Evolutionary conservation across 2,329 filamentous ascomycete species (phyloP), one percentile per base, ranked within the genome.

Genomic region (Monilinia aucupariae): DNA sequence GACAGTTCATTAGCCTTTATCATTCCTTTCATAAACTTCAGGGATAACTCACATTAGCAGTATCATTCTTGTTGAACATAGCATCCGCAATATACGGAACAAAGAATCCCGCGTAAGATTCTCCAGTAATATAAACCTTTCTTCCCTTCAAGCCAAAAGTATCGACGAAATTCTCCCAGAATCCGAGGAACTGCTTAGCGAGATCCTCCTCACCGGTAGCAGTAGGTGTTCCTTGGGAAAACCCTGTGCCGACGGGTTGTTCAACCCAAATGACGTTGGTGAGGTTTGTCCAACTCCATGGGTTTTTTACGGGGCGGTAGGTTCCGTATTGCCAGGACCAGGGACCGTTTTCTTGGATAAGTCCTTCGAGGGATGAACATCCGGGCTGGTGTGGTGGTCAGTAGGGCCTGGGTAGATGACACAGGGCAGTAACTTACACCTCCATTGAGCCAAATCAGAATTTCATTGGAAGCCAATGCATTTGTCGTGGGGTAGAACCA

Each of bases 301-400:
- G 70, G 49, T 74, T 73, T 27, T 53, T 56, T 2, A 71, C 68
- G 15, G 71, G 71, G n/a, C 62, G 79, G 62, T 80, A 82, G 0
- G 88, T 92, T 41, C 90, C 90, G 15, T 84, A 80, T 71, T 88
- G 83, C 87, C 87, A 90, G 6, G 82, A 63, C 70, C 91, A 88
- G 0, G 89, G 87, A 0, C 90, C 89, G 69, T 91, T 92, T 69
- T 93, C 90, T 58, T 90, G 88, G 12, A 93, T 73, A 1, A 92
- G 78, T 9, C 88, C 89, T 67, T 86, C 81, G 8, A 91, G 79
- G 1, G 85, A 89, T 39, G 78, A 80, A 69, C 81, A 85, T 30
- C 81, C 82, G 20, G 61, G 61, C 55, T 63, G 13, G 8, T 13
- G 17, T 5, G 27, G 15, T 27, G 12, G 4, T 62, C 41, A 56